Base-by-base conservation (phyloP, 306 rosid species). In the Fragaria ananassa region DNA sequence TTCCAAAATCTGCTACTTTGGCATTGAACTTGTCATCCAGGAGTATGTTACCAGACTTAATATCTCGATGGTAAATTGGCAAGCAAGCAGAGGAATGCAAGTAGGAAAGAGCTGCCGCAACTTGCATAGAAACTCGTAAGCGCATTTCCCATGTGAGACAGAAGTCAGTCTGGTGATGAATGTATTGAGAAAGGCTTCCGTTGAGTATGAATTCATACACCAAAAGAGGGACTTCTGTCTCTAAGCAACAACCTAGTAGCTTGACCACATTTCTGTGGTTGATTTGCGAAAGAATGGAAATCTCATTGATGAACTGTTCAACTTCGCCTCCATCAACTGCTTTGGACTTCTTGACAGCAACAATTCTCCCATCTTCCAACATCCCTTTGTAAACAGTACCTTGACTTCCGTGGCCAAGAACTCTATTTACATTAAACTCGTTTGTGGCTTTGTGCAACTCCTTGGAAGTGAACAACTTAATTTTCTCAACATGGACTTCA, bases 401-500 rank as follows among this genome's bases (percentile, higher is more conserved):
- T 31, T 76, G 65, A 7, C 79, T 72, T 66, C 79, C 79, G 8
- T 76, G 72, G 6, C 73, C 79, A 14, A 64, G 54, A 61, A 74
- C 29, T 74, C 77, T 57, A 25, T 56, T 17, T 7, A 27, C 68
- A 21, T 41, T 74, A 46, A 74, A 74, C 23, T 15, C 39, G 37
- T 74, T 42, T 2, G 77, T 74, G 3, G 77, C 77, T 50, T 58
- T 58, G 41, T 19, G 54, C 13, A 65, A 19, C 44, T 65, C 70
- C 42, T 18, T 65, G 31, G 70, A 65, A 65, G 41, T 65, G 70
- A 35, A 37, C 47, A 65, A 1, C 70, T 12, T 65, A 10, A 29
- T 65, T 19, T 65, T 65, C 6, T 18, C 45, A 34, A 65, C 46
- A 35, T 65, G 41, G 23, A 2, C 69, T 64, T 64, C 46, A 6